Percentiles rank a stretch among this genome's conserved stretches.
These are phyloP conservation scores for Arthrobotrys iridis DNA, from an alignment of 2,329 filamentous ascomycete genomes.

Conservation along the genomic window DNA sequence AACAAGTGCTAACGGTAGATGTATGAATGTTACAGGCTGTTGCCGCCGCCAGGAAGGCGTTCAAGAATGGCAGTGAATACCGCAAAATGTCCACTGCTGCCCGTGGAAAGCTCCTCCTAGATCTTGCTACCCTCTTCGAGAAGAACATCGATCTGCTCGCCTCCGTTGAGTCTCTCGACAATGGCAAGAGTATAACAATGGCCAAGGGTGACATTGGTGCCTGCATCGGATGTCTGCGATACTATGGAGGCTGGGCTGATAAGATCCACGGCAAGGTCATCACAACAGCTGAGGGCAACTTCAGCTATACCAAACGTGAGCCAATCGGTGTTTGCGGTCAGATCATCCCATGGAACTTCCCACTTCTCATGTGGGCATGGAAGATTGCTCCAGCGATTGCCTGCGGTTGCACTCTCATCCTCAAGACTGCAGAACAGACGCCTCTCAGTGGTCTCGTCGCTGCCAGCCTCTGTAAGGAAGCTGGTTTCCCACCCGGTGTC, in stretches of 20 bases:
- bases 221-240: slow-evolving; percentile 77
- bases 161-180: slow-evolving; percentile 85
- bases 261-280: slow-evolving; percentile 81
- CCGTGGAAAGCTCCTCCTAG: slow-evolving; percentile 75
- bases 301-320: slow-evolving; percentile 84
- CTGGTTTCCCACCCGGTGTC: slow-evolving; percentile 80
- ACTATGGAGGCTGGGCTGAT: slow-evolving; percentile 90
- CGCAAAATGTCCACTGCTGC: slow-evolving; percentile 73
- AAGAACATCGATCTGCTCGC: slow-evolving; percentile 80
- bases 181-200: slow-evolving; percentile 82
- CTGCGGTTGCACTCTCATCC: slow-evolving; percentile 75
- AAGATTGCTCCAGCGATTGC: slow-evolving; percentile 81
- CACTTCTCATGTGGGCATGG: slow-evolving; percentile 77
- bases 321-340: slow-evolving; percentile 84
- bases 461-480: slow-evolving; percentile 74
- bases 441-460: slow-evolving; percentile 75
- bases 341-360: slow-evolving; percentile 92
- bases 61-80: slow-evolving; percentile 74
- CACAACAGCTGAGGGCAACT: slow-evolving; percentile 78
- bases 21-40: slow-evolving; percentile 68
- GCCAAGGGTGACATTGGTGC: slow-evolving; percentile 78
- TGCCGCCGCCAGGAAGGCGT: slow-evolving; percentile 83
- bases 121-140: slow-evolving; percentile 82
- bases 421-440: slow-evolving; percentile 82
- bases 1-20: background rate